Conservation (phyloP, 805 yeast species). For the Ogataea methanolica region DNA sequence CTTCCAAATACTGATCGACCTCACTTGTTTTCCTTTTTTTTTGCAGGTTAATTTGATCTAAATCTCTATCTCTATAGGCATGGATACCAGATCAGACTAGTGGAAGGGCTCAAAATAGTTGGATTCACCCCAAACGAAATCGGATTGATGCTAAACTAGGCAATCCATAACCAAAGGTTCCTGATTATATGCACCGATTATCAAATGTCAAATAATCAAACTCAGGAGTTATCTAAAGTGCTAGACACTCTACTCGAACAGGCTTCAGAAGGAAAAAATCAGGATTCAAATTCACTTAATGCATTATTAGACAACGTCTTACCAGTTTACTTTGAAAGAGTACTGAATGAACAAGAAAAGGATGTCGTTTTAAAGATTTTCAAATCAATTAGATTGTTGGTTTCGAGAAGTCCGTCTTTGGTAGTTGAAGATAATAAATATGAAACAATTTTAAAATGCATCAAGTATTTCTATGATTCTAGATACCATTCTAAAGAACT, state of each 20-base stretch:
- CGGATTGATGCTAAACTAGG: too few relatives aligned
- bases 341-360: conserved; percentile 11
- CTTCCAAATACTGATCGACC: too few relatives aligned
- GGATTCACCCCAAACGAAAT: too few relatives aligned
- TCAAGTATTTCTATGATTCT: conserved; percentile 25
- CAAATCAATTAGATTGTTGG: conserved; percentile 20
- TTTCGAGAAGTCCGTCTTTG: conserved; percentile 21
- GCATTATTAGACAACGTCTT: conserved; percentile 27
- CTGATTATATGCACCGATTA: not conserved
- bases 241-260: conserved; percentile 25
- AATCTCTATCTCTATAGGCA: too few relatives aligned
- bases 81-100: too few relatives aligned
- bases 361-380: conserved; percentile 25
- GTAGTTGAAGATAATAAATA: conserved; percentile 21
- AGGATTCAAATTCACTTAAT: conserved; percentile 27
- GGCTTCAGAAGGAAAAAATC: conserved; percentile 20
- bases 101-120: too few relatives aligned
- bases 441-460: conserved; percentile 13
- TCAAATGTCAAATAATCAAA: conserved; percentile 9
- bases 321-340: conserved; percentile 19
- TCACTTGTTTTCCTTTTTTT: too few relatives aligned
- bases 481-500: conserved; percentile 18
- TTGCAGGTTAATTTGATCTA: too few relatives aligned
- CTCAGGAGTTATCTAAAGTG: conserved; percentile 23
- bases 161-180: too few relatives aligned